Evolutionary conservation across 192 early-diverging fungal genomes (phyloP), one percentile per base, ranked within the genome.

Genomic region (Coemansia sp.): DNA sequence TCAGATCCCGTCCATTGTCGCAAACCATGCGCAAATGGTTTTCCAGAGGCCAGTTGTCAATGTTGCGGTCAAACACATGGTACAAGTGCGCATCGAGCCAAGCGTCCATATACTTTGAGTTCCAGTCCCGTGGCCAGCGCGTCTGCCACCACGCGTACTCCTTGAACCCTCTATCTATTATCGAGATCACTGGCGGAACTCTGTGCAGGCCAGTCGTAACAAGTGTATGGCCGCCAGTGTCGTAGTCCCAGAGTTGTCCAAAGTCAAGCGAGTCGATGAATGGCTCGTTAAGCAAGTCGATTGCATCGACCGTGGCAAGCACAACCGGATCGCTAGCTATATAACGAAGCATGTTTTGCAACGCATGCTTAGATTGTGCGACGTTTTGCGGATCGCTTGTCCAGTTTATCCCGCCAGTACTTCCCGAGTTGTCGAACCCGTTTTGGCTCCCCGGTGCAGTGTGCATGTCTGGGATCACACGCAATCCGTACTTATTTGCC

Each of bases 371-470:
- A 5, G 88, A 87, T 5, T 78, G 59, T 13, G 71, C 62, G 1
- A 88, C 83, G 63, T 87, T 86, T 1, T 33, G 49, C 1, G 72
- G 61, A 53, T 76, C 56, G 21, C 66, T 75, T n/a, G 73, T 75
- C 81, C 81, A 87, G 66, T 81, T 80, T 12, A 87, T 68, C 6
- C 64, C 72, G 25, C 43, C 64, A 7, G 74, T 75, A 2, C 68
- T 63, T 4, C 86, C 86, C 35, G 82, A 84, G 60, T 87, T 85
- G 49, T 83, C 85, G 42, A 86, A 83, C 7, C 86, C 86, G 57
- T 87, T 87, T 37, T 87, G 86, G 40, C 83, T 84, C 13, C 86
- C 86, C 1, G 86, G 86, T 18, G 81, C 72, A 20, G 84, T 84
- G 61, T 87, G 86, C 60, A 87, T 74, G 35, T 87, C 86, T 30